Evolutionary conservation across 345 rosid genomes (phyloP).

Genomic region (Luvunga scandens): DNA sequence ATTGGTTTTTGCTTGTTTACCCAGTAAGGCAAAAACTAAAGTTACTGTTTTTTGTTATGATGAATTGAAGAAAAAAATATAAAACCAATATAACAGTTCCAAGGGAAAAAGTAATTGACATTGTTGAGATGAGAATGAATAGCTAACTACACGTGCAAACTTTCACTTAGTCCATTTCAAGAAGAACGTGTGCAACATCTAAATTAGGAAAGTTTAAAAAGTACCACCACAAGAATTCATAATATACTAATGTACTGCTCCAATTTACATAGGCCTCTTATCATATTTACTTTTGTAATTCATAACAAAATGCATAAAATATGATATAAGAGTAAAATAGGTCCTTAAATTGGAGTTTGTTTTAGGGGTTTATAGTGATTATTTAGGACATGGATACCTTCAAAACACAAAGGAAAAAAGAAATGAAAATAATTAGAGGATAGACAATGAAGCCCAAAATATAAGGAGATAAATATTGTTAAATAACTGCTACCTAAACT

Average conservation of each 20-base stretch:
- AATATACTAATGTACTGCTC: background rate
- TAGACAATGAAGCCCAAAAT: background rate
- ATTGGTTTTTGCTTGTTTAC: background rate
- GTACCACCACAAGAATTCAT: background rate
- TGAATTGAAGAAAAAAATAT: background rate
- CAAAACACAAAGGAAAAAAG: background rate
- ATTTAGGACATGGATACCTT: background rate
- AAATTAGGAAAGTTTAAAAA: background rate
- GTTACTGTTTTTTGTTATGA: background rate
- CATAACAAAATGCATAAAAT: background rate
- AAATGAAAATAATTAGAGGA: background rate
- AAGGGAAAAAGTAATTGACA: background rate
- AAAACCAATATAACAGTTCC: background rate
- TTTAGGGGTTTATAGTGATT: background rate
- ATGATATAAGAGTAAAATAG: background rate
- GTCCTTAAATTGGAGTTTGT: background rate
- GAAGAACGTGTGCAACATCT: background rate
- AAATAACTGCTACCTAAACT: background rate
- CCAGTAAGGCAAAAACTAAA: background rate
- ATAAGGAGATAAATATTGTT: background rate
- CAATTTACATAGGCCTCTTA: background rate
- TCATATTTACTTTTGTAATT: background rate
- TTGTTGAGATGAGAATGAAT: background rate
- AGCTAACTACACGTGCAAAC: background rate
- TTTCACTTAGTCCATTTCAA: background rate